A percentile compares a stretch with the other conserved stretches of the same genome.
These are phyloP conservation scores for Penstemon newberryi DNA, from an alignment of 257 asterid species.

Conservation along the genomic window DNA sequence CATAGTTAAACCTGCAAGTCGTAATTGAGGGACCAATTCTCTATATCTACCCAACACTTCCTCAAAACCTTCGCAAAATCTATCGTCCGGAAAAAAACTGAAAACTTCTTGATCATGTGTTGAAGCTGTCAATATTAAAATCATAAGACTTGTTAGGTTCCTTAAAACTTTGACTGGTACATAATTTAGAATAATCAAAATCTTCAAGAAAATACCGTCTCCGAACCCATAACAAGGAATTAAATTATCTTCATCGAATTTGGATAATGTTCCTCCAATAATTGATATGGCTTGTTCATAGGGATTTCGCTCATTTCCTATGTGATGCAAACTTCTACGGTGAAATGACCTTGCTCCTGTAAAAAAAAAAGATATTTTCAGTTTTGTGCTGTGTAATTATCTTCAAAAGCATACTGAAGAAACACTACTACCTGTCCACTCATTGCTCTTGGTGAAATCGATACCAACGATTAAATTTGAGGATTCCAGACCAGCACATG, in stretches of 20 bases:
- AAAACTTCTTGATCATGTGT: conserved; percentile 99
- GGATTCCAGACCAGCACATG: conserved; percentile 94
- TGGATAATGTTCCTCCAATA: conserved; percentile 86
- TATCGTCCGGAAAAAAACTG: conserved; percentile 77
- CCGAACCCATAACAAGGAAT: conserved; percentile 95
- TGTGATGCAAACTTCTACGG: conserved; percentile 84
- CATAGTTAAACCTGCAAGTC: conserved; percentile 66
- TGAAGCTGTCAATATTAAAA: conserved; percentile 62
- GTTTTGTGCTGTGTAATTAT: conserved; percentile 12
- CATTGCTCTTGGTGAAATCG: conserved; percentile 98
- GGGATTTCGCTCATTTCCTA: conserved; percentile 76
- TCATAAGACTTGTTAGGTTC: conserved; percentile 15
- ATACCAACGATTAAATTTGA: conserved; percentile 93
- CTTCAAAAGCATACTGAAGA: conserved; percentile 10
- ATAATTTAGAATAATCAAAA: conserved; percentile 3
- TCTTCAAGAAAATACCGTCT: conserved; percentile 58
- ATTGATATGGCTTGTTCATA: conserved; percentile 96
- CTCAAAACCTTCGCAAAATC: conserved; percentile 89
- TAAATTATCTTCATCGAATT: conserved; percentile 88
- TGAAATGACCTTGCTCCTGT: conserved; percentile 85
- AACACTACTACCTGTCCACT: conserved; percentile 88
- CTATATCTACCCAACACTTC: conserved; percentile 82
- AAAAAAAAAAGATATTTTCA: conserved; percentile 13
- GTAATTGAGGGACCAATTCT: conserved; percentile 84
- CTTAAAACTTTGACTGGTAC: conserved; percentile 18